Evolutionary conservation across 2,329 filamentous ascomycete species (phyloP), one percentile per base, ranked within the genome.

Genomic region (Cyanodermella asteris): DNA sequence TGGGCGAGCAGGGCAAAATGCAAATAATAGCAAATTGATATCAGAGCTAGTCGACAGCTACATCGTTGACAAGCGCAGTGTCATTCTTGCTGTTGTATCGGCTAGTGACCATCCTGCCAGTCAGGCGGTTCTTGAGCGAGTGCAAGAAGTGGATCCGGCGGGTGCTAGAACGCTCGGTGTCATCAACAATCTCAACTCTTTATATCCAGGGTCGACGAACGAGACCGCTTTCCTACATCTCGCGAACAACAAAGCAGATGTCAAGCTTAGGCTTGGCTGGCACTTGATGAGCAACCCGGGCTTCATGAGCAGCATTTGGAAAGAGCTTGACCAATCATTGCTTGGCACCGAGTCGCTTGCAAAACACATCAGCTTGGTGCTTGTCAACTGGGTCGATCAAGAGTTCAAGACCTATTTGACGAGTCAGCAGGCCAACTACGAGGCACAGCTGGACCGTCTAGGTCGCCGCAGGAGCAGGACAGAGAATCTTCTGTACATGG

Each of bases 1-100:
- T 0, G 44, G 52, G n/a, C 56, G 47, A n/a, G 51, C 52, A 19
- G 40, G 52, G 2, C 55, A 64, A 32, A 53, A 51, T 1, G 43
- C 42, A 4, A 37, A 39, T 2, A 58, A 61, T 23, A 49, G 54
- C 1, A 39, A 50, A 3, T 31, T 56, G 2, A 56, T 70, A 5
- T 33, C 44, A 5, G 37, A 52, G 0, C 44, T 70, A 7, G 49
- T 57, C 2, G 31, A 46, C 8, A 15, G 32, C 1, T 59, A 60
- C 29, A 50, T 60, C 35, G 18, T 34, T 5, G 44, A 48, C 13
- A 32, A 44, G 1, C 41, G 50, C 14, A 53, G 47, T 13, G 57
- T 60, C 20, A 55, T 59, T 15, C 42, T 59, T 3, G 49, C 51
- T 0, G 50, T 59, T 0, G 43, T 61, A 0, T 45, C 45, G 0